phyloP scores from a whole-genome alignment of 129 eudicot species.

The Gnaphalium uliginosum region DNA sequence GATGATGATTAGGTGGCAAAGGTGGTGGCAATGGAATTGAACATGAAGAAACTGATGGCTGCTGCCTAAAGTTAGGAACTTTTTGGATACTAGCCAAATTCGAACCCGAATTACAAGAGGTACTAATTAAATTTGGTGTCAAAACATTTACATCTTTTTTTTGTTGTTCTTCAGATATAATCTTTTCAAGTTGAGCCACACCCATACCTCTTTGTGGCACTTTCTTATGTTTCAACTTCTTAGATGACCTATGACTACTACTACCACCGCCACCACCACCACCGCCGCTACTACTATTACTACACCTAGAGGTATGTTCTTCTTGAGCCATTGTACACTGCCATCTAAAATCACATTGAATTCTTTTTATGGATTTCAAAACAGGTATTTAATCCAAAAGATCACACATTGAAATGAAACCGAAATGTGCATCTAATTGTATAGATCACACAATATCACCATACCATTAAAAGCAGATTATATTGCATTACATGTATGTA shows the following conservation, averaged over 20 bases:
- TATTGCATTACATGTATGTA: not conserved
- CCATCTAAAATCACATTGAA: slow-evolving; percentile 54
- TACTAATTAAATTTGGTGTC: slow-evolving; percentile 39
- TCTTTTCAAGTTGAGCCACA: slow-evolving; percentile 92
- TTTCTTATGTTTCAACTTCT: slow-evolving; percentile 69
- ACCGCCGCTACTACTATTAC: slow-evolving; percentile 39
- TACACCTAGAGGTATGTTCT: slow-evolving; percentile 57
- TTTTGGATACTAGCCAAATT: slow-evolving; percentile 37
- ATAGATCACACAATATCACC: slow-evolving; percentile 42
- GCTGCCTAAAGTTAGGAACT: slow-evolving; percentile 41
- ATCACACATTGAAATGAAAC: slow-evolving; percentile 11
- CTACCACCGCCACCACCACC: slow-evolving; percentile 36
- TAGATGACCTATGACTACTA: slow-evolving; percentile 43
- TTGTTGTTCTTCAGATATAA: slow-evolving; percentile 69
- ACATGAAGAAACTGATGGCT: slow-evolving; percentile 21
- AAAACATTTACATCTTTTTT: slow-evolving; percentile 44
- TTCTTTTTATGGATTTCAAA: slow-evolving; percentile 28
- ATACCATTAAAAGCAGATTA: slow-evolving; percentile 27
- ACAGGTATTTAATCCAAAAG: slow-evolving; percentile 17
- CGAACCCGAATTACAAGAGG: slow-evolving; percentile 47
- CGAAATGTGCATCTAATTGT: slow-evolving; percentile 46
- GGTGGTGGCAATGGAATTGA: slow-evolving; percentile 43
- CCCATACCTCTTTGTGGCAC: slow-evolving; percentile 96
- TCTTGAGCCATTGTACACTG: slow-evolving; percentile 68
- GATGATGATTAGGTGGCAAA: slow-evolving; percentile 40